phyloP scores from a whole-genome alignment of 1,284 basidiomycete genomes.

The Mycena citricolor region DNA sequence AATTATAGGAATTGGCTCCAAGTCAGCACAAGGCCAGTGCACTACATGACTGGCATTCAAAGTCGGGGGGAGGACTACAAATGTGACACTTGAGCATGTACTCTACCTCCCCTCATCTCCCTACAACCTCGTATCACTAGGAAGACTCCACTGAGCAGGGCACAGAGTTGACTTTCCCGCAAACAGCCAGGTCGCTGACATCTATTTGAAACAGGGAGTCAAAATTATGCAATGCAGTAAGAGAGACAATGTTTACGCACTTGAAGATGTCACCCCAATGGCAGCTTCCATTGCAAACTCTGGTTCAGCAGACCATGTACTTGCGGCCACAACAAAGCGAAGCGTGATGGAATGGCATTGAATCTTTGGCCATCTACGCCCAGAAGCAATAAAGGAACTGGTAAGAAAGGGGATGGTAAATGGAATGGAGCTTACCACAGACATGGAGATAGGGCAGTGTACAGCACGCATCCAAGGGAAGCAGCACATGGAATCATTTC shows the following conservation, averaged over 20 bases:
- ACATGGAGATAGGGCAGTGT: slow-evolving; percentile 2
- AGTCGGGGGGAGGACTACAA: background rate
- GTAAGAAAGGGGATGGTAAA: slow-evolving; percentile 5
- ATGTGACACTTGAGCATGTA: slow-evolving; percentile 5
- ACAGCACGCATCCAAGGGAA: slow-evolving; percentile 12
- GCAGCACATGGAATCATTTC: slow-evolving; percentile 9
- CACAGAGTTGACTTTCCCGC: background rate
- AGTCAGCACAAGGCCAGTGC: background rate
- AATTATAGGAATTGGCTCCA: slow-evolving; percentile 4
- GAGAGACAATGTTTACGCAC: slow-evolving; percentile 8
- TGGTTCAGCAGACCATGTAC: background rate
- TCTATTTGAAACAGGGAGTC: background rate
- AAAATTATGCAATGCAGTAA: slow-evolving; percentile 4
- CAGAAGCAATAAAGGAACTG: background rate
- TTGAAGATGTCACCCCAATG: slow-evolving; percentile 6
- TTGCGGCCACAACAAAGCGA: background rate
- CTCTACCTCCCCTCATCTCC: slow-evolving; percentile 6
- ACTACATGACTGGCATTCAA: slow-evolving; percentile 1
- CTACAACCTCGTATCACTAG: slow-evolving; percentile 1
- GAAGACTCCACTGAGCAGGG: background rate
- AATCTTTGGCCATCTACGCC: slow-evolving; percentile 5
- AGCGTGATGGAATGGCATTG: slow-evolving; percentile 8
- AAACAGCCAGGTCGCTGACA: background rate
- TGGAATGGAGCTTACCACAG: slow-evolving; percentile 6
- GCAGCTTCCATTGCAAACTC: background rate